Evolutionary conservation across 176 grass and related monocot genomes (phyloP).

Genomic region (Elymus sibiricus): DNA sequence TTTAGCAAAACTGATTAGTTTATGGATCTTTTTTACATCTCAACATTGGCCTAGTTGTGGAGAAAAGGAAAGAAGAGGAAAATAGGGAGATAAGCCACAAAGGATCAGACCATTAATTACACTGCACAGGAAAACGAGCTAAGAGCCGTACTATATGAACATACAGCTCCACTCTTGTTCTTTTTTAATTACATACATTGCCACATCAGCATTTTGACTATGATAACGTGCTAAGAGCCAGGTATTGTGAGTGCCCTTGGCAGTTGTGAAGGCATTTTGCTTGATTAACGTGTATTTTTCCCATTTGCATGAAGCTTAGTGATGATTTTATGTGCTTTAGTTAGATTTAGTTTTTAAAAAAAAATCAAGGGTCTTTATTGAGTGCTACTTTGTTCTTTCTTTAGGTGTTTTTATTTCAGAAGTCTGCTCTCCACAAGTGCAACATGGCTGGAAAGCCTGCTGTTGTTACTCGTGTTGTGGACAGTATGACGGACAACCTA

Average conservation of each 20-base stretch:
- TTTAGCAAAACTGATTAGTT: too few relatives aligned
- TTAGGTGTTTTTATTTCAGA: slow-evolving; percentile 97
- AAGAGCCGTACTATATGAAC: too few relatives aligned
- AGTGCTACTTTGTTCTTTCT: slow-evolving; percentile 10
- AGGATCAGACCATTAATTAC: too few relatives aligned
- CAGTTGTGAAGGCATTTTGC: background rate
- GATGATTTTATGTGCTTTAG: background rate
- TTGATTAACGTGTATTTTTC: background rate
- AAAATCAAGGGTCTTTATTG: background rate
- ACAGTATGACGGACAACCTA: slow-evolving; percentile 99
- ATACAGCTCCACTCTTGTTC: too few relatives aligned
- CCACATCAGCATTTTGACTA: too few relatives aligned
- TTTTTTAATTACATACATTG: too few relatives aligned
- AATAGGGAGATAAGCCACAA: too few relatives aligned
- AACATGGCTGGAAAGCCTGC: slow-evolving; percentile 98
- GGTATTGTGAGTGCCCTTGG: background rate
- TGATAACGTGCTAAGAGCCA: too few relatives aligned
- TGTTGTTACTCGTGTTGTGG: slow-evolving; percentile 95
- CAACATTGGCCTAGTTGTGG: too few relatives aligned
- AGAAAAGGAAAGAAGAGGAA: too few relatives aligned
- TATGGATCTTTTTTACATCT: too few relatives aligned
- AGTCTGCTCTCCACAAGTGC: slow-evolving; percentile 94
- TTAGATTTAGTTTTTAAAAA: background rate
- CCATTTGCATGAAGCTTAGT: background rate
- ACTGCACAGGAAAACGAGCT: too few relatives aligned